Evolutionary conservation across 192 early-diverging fungal genomes (phyloP), one percentile per base, ranked within the genome.

Genomic region (Backusella australiensis): DNA sequence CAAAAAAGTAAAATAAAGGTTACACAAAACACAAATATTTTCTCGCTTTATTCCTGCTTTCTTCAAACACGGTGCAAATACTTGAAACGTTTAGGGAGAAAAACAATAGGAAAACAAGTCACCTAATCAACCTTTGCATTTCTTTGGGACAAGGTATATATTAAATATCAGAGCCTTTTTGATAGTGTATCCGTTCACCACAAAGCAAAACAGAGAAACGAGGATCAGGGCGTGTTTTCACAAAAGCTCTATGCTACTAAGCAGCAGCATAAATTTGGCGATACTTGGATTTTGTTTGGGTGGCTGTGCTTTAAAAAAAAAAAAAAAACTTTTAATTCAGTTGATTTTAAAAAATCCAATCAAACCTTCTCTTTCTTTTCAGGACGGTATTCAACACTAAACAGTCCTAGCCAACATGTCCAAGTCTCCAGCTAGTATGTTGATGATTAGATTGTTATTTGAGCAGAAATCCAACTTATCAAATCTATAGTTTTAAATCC

Each of bases 401-500:
- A 17, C 38, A 67, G 23, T 35, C 0, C 29, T 11, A 34, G 17
- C 12, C 29, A 67, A 67, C 17, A 67, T 67, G 66, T 35, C 66
- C 32, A 67, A 67, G 34, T 67, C 32, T 35, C 66, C 66, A 35
- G 29, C 66, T 67, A 67, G 66, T 67, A 67, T 26, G n/a, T 56
- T 23, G 19, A 19, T 56, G 19, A 11, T 6, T 8, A 39, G 0
- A 11, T 11, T 21, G 15, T 26, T 56, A 9, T 9, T 23, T 23
- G 9, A 56, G 7, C 5, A 9, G 21, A 26, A 56, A 9, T 42
- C 52, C 34, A 21, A 19, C 52, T 39, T 5, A 5, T 41, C 34
- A 12, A 39, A 11, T 52, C 3, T 63, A 41, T 42, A 79, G 80
- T 87, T 76, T 88, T 94, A 69, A 84, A 85, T 76, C 87, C 93